phyloP scores from a whole-genome alignment of 2,329 filamentous ascomycete species.

The Colletotrichum liriopes region DNA sequence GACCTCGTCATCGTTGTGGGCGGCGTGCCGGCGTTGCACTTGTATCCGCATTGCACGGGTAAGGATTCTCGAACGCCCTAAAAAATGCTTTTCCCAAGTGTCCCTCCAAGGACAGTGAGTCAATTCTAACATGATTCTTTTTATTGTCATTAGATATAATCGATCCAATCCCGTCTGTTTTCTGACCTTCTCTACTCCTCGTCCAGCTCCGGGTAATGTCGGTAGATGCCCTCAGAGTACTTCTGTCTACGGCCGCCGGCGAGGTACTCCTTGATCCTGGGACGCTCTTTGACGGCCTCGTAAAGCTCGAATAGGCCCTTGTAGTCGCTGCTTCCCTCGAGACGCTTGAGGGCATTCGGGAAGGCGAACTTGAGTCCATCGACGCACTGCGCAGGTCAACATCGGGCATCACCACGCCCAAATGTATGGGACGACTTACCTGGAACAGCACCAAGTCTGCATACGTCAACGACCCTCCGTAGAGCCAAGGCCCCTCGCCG shows the following conservation, averaged over 20 bases:
- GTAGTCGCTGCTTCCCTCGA: constrained; percentile 71
- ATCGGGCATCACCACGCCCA: not conserved
- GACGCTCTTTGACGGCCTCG: constrained; percentile 73
- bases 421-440: constrained; percentile 55
- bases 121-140: no score
- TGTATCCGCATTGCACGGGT: not conserved
- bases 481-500: constrained; percentile 75
- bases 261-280: constrained; percentile 79
- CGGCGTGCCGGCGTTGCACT: not conserved
- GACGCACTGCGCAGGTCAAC: constrained; percentile 57
- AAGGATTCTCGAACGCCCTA: no score
- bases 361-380: constrained; percentile 78
- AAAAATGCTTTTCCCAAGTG: no score
- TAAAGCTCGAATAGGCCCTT: constrained; percentile 75
- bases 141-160: not conserved
- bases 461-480: constrained; percentile 76
- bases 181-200: constrained; percentile 46
- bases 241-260: constrained; percentile 73
- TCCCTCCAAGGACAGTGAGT: no score
- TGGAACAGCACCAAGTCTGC: constrained; percentile 84
- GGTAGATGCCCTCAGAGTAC: constrained; percentile 78
- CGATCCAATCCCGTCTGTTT: no score
- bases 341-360: constrained; percentile 73
- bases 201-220: constrained; percentile 83
- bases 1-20: not conserved